Conservation (phyloP, 495 filamentous ascomycete genomes). For the Staphylotrichum tortipilum region DNA sequence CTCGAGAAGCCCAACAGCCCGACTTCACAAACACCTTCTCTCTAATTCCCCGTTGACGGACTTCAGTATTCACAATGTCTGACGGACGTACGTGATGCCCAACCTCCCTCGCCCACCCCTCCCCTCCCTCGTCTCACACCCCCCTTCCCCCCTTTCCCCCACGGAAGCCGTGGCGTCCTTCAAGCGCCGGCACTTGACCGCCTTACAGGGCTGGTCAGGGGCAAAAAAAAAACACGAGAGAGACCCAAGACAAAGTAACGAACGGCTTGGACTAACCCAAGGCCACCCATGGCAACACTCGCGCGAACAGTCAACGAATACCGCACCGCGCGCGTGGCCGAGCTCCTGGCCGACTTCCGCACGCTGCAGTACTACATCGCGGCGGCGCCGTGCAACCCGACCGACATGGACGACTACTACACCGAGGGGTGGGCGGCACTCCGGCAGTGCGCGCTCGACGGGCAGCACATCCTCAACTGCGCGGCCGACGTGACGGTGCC, state of each 20-base stretch:
- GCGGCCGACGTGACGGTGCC: slow-evolving; percentile 58
- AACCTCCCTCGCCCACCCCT: neutral
- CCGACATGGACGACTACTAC: slow-evolving; percentile 58
- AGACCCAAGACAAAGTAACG: too few relatives aligned
- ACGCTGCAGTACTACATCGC: slow-evolving; percentile 74
- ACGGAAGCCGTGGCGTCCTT: neutral
- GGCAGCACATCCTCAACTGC: slow-evolving; percentile 61
- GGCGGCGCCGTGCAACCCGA: slow-evolving; percentile 52
- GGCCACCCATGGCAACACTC: too few relatives aligned
- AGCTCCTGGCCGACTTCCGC: slow-evolving; percentile 79
- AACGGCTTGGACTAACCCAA: slow-evolving; percentile 21
- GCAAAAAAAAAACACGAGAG: too few relatives aligned
- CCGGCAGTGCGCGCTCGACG: slow-evolving; percentile 64
- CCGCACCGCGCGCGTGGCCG: slow-evolving; percentile 70
- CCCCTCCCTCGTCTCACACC: neutral
- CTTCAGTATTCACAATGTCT: slow-evolving; percentile 20
- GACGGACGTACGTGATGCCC: slow-evolving; percentile 27
- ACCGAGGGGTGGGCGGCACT: slow-evolving; percentile 71
- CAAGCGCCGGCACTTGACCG: neutral
- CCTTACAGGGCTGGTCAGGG: neutral
- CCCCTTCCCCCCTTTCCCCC: too few relatives aligned
- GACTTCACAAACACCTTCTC: too few relatives aligned
- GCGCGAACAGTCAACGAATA: slow-evolving; percentile 66
- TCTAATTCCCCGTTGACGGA: neutral
- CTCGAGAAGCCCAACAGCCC: neutral